Base-by-base conservation (phyloP, 2,329 filamentous ascomycete species). In the Hypoxylon sp. region DNA sequence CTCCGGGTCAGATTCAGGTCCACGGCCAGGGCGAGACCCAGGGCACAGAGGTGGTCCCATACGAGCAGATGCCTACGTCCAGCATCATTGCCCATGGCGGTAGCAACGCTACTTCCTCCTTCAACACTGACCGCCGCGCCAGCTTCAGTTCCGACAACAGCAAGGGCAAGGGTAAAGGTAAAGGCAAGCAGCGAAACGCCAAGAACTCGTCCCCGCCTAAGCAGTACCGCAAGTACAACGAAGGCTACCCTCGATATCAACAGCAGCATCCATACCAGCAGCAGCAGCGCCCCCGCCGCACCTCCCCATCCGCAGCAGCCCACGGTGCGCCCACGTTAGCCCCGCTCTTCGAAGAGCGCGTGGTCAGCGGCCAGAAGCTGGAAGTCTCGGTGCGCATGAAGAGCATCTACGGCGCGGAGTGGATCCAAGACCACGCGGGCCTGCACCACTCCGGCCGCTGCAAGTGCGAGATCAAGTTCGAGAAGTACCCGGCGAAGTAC, bases 331-430 rank as follows among this genome's bases (percentile, higher is more conserved):
- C 46, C 3, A 19, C 17, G 3, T 48, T 65, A 1, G 5, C 68
- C 13, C 57, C 73, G 54, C n/a, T 75, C 1, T 74, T 70, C 42
- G 48, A 71, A 33, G 73, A 74, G 50, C 47, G 65, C 5, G 52
- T 66, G 24, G 59, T 66, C 5, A 61, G 54, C 5, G 61, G 67
- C 42, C 5, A 63, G 14, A 50, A 31, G 44, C 59, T 70, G 2
- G 70, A 64, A 4, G 73, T 79, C 3, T 48, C 75, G 0, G 71
- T 81, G 35, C 79, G 81, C 1, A 72, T 81, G 9, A 56, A 75
- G 0, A 78, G 80, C 59, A 70, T 81, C n/a, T 83, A 78, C 63
- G 81, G 77, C 1, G 79, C 78, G 2, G 82, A 84, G 67, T 84
- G 82, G 82, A 66, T 77, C 2, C 65, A 65, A 0, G 82, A 83